A percentile compares a stretch with the other conserved stretches of the same genome.
These are phyloP conservation scores for Tricholoma sp. DNA, from an alignment of 768 basidiomycete genomes.

Conservation along the genomic window DNA sequence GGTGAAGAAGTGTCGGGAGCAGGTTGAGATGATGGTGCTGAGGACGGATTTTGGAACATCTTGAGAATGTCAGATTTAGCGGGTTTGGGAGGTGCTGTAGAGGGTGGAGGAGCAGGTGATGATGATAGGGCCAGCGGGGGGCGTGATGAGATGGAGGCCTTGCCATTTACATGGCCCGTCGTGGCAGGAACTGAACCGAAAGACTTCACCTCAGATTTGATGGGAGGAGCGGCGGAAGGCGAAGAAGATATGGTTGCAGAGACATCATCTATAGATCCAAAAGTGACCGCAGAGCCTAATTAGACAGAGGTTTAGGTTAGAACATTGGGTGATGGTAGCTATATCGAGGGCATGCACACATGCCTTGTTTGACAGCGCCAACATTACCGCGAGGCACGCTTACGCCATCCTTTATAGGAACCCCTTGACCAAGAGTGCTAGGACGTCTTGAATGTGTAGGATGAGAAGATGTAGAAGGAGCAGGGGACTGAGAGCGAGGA, in stretches of 20 bases:
- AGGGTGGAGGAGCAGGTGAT: conserved; percentile 28
- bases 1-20: conserved; percentile 55
- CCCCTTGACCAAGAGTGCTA: conserved; percentile 65
- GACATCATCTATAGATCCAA: conserved; percentile 87
- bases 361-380: conserved; percentile 65
- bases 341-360: conserved; percentile 11
- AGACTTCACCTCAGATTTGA: conserved; percentile 74
- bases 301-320: conserved; percentile 9
- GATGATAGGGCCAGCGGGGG: conserved; percentile 23
- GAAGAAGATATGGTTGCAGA: conserved; percentile 77
- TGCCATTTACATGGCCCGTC: conserved; percentile 57
- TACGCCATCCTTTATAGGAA: conserved; percentile 77
- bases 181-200: conserved; percentile 75
- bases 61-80: conserved; percentile 52
- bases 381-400: conserved; percentile 63
- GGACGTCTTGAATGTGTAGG: conserved; percentile 73
- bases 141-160: conserved; percentile 43
- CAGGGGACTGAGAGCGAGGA: conserved; percentile 77
- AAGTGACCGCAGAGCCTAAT: conserved; percentile 67
- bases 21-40: conserved; percentile 43
- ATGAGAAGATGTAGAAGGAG: conserved; percentile 45
- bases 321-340: conserved; percentile 1
- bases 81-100: conserved; percentile 33
- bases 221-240: conserved; percentile 61
- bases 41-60: conserved; percentile 54